Evolutionary conservation across 192 early-diverging fungal species (phyloP).

Genomic region (Tieghemiomyces parasiticus): DNA sequence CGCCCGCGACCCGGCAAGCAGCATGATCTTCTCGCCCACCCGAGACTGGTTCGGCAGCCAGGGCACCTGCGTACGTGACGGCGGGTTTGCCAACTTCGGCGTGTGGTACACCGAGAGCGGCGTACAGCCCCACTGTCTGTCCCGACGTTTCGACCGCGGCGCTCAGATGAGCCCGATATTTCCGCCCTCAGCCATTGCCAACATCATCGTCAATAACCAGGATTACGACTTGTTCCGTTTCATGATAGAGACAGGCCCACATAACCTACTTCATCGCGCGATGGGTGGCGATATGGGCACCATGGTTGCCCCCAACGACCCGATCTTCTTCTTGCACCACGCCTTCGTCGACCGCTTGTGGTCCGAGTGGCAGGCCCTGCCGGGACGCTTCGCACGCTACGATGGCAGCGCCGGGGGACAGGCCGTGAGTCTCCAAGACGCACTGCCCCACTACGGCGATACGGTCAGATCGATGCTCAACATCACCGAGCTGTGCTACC

Average conservation of each 20-base stretch:
- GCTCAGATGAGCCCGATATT: conserved; percentile 21
- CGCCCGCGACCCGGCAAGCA: conserved; percentile 19
- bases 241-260: conserved; percentile 29
- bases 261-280: conserved; percentile 26
- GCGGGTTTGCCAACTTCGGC: conserved; percentile 20
- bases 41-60: conserved; percentile 16
- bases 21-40: conserved; percentile 20
- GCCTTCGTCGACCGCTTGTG: conserved; percentile 33
- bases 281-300: conserved; percentile 29
- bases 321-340: conserved; percentile 34
- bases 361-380: conserved; percentile 32
- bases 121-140: conserved; percentile 26
- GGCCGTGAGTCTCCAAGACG: conserved; percentile 17
- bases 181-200: conserved; percentile 25
- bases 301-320: conserved; percentile 27
- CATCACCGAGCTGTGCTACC: conserved; percentile 28
- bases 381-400: conserved; percentile 19
- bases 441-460: conserved; percentile 19
- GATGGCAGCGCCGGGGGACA: conserved; percentile 21
- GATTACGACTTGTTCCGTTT: conserved; percentile 26
- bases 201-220: conserved; percentile 20
- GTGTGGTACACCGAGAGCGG: conserved; percentile 1
- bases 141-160: conserved; percentile 21
- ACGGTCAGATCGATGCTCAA: conserved; percentile 27
- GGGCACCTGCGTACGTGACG: conserved; percentile 18